Evolutionary conservation across 148 eudicot species (phyloP).

Genomic region (Rhododendron griersonianum): DNA sequence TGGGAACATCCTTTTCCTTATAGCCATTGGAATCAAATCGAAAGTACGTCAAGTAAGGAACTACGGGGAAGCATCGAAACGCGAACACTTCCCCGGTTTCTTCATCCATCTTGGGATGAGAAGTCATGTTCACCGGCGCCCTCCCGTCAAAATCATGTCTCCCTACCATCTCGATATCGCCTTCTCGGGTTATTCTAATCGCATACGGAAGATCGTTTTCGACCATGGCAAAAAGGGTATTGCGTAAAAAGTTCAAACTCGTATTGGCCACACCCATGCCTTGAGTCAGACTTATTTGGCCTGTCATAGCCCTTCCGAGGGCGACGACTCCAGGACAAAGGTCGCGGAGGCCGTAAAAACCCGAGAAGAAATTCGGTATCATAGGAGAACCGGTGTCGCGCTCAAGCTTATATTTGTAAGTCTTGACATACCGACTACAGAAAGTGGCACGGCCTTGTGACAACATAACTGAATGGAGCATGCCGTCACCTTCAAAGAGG

Average conservation of each 20-base stretch:
- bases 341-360: background rate
- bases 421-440: constrained; percentile 21
- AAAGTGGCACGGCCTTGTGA: constrained; percentile 14
- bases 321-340: background rate
- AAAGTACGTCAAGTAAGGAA: constrained; percentile 12
- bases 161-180: constrained; percentile 6
- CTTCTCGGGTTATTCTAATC: constrained; percentile 5
- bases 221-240: background rate
- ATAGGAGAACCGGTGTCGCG: constrained; percentile 6
- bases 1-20: constrained; percentile 14
- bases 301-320: background rate
- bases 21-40: constrained; percentile 18
- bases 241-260: background rate
- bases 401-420: constrained; percentile 17
- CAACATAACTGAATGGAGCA: constrained; percentile 21
- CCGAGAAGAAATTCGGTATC: constrained; percentile 15
- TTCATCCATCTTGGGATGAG: constrained; percentile 11
- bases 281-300: background rate
- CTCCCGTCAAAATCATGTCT: constrained; percentile 7
- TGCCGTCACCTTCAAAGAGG: constrained; percentile 27
- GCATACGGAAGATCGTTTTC: constrained; percentile 9
- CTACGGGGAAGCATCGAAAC: constrained; percentile 3
- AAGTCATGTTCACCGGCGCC: constrained; percentile 7
- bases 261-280: constrained; percentile 12
- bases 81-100: constrained; percentile 6